Base-by-base conservation (phyloP, 768 basidiomycete genomes). In the Trametes cinnabarina region DNA sequence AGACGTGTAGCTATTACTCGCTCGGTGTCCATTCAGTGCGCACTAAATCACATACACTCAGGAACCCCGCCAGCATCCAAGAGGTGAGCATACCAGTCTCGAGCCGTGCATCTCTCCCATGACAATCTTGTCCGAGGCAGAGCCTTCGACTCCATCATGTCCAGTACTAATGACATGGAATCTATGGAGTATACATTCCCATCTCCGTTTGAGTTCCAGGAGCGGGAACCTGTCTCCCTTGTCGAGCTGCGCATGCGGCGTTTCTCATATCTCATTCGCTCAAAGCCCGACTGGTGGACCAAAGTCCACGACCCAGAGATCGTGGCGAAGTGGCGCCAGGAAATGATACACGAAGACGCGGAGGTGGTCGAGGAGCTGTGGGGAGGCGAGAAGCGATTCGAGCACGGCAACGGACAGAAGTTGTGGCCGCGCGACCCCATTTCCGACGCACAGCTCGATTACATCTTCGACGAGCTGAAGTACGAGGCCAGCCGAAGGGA, bases 171-270 rank as follows among this genome's bases (percentile, higher is more conserved):
- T 12, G 6, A 6, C 30, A 12, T 12, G 12, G 30, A 6, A 1
- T 12, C 30, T 12, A 12, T 12, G 30, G 30, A 32, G 30, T 32
- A 32, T 12, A 12, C 30, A 6, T 54, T 54, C 32, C 52, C 52
- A 4, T 37, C 43, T 17, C 43, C 52, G 6, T 54, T 44, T 20
- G 22, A 23, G 1, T 54, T 54, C 42, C 3, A 46, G 19, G 17
- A 43, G 20, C 54, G 54, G 17, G 19, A 19, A 10, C 54, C 50
- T 10, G 42, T 41, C 26, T 51, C 53, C 19, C 59, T 60, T 25
- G 48, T 55, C 22, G 59, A 60, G 42, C 53, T 51, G 19, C 59
- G 59, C 15, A 60, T 60, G 59, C 53, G 53, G 32, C 30, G 11
- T 11, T 42, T 60, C 25, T 50, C 47, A 6, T 42, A 41, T 11